These are phyloP conservation scores for Schizothecium vesticola DNA, from an alignment of 495 filamentous ascomycete genomes.

Conservation along the genomic window DNA sequence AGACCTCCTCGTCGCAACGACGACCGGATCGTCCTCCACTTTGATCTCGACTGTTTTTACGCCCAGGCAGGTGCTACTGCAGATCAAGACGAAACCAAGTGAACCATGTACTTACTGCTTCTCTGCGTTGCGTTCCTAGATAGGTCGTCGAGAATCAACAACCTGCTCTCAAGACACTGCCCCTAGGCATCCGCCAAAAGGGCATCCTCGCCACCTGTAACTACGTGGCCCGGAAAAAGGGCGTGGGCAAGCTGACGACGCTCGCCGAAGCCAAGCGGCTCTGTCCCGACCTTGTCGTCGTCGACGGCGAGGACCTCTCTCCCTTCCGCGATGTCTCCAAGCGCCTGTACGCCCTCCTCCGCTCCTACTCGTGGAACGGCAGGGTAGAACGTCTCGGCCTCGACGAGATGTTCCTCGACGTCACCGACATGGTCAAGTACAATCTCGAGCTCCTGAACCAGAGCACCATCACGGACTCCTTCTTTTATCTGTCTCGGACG, in stretches of 20 bases:
- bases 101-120: background rate
- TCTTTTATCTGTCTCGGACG: constrained; percentile 67
- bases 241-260: constrained; percentile 77
- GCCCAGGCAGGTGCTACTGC: constrained; percentile 56
- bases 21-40: constrained; percentile 71
- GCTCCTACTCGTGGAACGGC: constrained; percentile 64
- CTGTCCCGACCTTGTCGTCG: constrained; percentile 79
- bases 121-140: constrained; percentile 10
- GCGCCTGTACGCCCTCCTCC: constrained; percentile 63
- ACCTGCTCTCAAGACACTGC: constrained; percentile 63
- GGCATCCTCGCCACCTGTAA: constrained; percentile 94
- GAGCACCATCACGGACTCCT: constrained; percentile 59
- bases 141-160: constrained; percentile 66
- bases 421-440: constrained; percentile 78
- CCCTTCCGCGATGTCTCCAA: constrained; percentile 83
- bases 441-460: constrained; percentile 66
- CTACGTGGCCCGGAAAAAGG: constrained; percentile 73
- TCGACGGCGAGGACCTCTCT: constrained; percentile 81
- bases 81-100: background rate
- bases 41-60: constrained; percentile 94
- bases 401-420: constrained; percentile 74
- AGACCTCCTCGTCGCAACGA: constrained; percentile 49
- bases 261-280: constrained; percentile 73
- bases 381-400: constrained; percentile 77
- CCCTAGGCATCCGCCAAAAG: constrained; percentile 64